Percentiles rank a stretch among this genome's conserved stretches.
Conservation (phyloP, 164 flowering plant species). For the Cinnamomum chago region DNA sequence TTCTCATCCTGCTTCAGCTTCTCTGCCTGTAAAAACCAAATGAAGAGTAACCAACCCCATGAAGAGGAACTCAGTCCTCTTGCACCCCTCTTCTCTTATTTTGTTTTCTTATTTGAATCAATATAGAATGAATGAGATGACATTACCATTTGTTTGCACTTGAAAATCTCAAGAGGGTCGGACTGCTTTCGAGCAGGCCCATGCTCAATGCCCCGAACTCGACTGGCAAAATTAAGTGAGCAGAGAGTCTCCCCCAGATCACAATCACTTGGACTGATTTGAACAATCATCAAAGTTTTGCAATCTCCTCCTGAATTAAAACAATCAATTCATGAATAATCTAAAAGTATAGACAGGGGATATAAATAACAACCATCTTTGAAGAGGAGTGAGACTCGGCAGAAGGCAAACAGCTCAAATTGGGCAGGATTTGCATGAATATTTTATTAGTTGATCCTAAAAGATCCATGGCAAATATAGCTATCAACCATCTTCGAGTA, state of each 20-base stretch:
- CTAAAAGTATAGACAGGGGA: too few relatives aligned
- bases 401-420: too few relatives aligned
- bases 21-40: conserved; percentile 55
- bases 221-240: conserved; percentile 82
- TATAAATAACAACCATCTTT: too few relatives aligned
- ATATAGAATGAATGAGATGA: conserved; percentile 3
- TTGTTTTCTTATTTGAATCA: too few relatives aligned
- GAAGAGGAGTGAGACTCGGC: too few relatives aligned
- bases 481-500: too few relatives aligned
- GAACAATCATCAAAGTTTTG: conserved; percentile 92
- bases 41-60: background rate
- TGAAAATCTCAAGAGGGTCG: conserved; percentile 56
- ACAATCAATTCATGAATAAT: background rate
- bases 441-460: too few relatives aligned
- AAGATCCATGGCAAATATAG: too few relatives aligned
- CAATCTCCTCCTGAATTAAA: conserved; percentile 80
- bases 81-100: background rate
- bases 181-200: conserved; percentile 86
- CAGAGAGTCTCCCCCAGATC: conserved; percentile 84
- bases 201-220: conserved; percentile 77
- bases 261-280: conserved; percentile 67
- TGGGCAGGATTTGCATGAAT: too few relatives aligned
- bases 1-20: conserved; percentile 85
- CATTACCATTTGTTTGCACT: conserved; percentile 83
- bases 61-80: too few relatives aligned